phyloP scores from a whole-genome alignment of 495 filamentous ascomycete genomes.

The Talaromyces wortmannii region DNA sequence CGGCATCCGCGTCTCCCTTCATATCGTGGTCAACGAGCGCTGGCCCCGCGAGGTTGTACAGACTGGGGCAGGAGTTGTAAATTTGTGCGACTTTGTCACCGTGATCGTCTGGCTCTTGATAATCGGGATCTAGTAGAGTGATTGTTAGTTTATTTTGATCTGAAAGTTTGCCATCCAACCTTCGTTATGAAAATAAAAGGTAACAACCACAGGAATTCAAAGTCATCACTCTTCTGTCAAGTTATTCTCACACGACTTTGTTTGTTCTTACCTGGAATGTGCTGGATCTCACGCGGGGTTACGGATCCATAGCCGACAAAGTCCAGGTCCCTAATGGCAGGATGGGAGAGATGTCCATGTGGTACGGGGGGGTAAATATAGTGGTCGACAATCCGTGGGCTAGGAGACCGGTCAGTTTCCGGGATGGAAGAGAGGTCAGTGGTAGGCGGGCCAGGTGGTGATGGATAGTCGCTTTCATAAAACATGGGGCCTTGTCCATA shows the following conservation, averaged over 20 bases:
- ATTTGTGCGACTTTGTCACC: constrained; percentile 1
- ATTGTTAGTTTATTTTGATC: not conserved
- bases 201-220: not conserved
- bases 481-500: not conserved
- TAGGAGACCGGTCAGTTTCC: constrained; percentile 5
- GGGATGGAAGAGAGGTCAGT: not conserved
- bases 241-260: not conserved
- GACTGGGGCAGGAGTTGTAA: not conserved
- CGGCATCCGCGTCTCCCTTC: not conserved
- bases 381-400: not conserved
- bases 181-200: not conserved
- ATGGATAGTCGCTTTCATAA: not conserved
- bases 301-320: not conserved
- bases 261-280: not conserved
- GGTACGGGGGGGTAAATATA: not conserved
- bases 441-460: not conserved
- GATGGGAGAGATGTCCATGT: not conserved
- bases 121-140: not conserved
- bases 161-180: not conserved
- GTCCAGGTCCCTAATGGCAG: not conserved
- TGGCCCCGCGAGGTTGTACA: not conserved
- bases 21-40: not conserved
- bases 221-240: not conserved
- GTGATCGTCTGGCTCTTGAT: not conserved
- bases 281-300: not conserved